Evolutionary conservation across 2,329 filamentous ascomycete species (phyloP).

Genomic region (Grosmannia huntii): DNA sequence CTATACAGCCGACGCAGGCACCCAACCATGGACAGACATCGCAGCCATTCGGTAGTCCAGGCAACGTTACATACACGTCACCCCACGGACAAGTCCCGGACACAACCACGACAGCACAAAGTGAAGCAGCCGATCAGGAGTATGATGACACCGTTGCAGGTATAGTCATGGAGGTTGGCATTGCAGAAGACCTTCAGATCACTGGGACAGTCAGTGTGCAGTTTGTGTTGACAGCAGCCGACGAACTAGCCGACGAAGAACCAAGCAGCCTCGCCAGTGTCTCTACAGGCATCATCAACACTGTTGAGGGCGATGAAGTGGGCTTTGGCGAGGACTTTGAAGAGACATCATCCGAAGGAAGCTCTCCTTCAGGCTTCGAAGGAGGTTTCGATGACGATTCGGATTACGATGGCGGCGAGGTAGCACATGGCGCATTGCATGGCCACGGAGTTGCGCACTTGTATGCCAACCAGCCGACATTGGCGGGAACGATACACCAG

Average conservation of each 20-base stretch:
- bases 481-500: neutral
- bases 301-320: neutral
- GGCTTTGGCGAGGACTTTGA: neutral
- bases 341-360: neutral
- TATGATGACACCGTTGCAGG: neutral
- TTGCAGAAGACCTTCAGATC: neutral
- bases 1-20: too few relatives aligned
- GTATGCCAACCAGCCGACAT: neutral
- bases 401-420: neutral
- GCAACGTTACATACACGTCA: neutral
- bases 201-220: neutral
- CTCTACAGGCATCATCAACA: neutral
- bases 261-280: neutral
- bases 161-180: neutral
- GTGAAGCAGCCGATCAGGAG: neutral
- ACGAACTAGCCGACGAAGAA: neutral
- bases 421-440: neutral
- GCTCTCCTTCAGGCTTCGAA: neutral
- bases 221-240: neutral
- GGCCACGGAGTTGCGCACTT: neutral
- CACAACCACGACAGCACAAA: neutral
- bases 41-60: too few relatives aligned
- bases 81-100: neutral
- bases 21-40: too few relatives aligned
- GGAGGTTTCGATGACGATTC: neutral